Conservation (phyloP, 2,329 filamentous ascomycete genomes). For the Exophiala xenobiotica region DNA sequence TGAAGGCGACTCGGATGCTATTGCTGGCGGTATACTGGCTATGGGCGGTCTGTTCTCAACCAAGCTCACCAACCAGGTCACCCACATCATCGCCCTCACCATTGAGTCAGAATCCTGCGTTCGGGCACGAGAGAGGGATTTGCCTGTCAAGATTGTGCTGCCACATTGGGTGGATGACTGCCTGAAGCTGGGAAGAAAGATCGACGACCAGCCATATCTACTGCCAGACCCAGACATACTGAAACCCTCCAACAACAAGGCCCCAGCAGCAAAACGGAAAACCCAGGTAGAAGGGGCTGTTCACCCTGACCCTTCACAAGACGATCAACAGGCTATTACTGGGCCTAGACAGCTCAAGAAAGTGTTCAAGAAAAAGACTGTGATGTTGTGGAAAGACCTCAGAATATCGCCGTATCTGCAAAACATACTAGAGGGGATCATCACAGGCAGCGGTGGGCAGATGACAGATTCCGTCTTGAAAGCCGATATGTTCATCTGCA, state of each 20-base stretch:
- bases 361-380: conserved; percentile 73
- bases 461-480: conserved; percentile 65
- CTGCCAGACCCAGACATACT: conserved; percentile 85
- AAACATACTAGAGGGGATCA: conserved; percentile 67
- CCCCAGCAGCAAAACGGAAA: conserved; percentile 57
- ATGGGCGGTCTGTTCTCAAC: conserved; percentile 81
- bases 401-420: conserved; percentile 66
- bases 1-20: conserved; percentile 82
- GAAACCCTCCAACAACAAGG: conserved; percentile 53
- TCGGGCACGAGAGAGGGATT: conserved; percentile 61
- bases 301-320: conserved; percentile 38
- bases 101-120: conserved; percentile 71
- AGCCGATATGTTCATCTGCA: conserved; percentile 82
- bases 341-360: conserved; percentile 50
- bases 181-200: conserved; percentile 84
- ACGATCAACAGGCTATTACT: conserved; percentile 35
- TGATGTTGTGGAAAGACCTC: conserved; percentile 76
- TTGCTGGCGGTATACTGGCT: conserved; percentile 82
- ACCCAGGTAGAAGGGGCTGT: conserved; percentile 67
- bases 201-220: conserved; percentile 81
- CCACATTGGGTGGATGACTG: conserved; percentile 93
- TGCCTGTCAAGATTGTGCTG: conserved; percentile 78
- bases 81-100: conserved; percentile 82
- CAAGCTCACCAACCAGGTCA: conserved; percentile 70
- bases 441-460: conserved; percentile 68